These are phyloP conservation scores for Starmera dryadoides DNA, from an alignment of 805 yeast species.

Conservation along the genomic window DNA sequence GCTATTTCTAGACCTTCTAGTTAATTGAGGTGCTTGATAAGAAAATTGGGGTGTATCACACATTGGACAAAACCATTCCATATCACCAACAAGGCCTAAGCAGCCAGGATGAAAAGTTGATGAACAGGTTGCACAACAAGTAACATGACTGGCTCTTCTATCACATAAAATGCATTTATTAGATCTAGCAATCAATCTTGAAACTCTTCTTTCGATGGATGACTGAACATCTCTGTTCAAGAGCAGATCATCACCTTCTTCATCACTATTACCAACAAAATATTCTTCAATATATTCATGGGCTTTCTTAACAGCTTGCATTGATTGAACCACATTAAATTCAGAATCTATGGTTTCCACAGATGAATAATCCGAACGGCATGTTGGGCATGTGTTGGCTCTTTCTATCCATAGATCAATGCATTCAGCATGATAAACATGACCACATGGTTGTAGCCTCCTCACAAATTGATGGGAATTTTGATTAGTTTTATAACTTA, in stretches of 20 bases:
- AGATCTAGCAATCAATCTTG: constrained; percentile 13
- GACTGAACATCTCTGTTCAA: constrained; percentile 3
- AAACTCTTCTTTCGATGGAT: constrained; percentile 11
- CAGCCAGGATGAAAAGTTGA: constrained; percentile 34
- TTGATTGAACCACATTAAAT: constrained; percentile 8
- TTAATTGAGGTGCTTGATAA: constrained; percentile 11
- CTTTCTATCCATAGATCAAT: constrained; percentile 48
- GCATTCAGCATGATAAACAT: constrained; percentile 51
- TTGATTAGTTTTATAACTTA: constrained; percentile 8
- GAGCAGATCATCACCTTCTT: constrained; percentile 4
- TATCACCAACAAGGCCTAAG: constrained; percentile 23
- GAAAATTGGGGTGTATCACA: constrained; percentile 37
- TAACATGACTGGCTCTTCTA: constrained; percentile 8
- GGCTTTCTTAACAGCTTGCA: constrained; percentile 8
- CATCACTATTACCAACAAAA: constrained; percentile 8
- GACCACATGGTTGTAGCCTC: constrained; percentile 39
- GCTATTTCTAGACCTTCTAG: constrained; percentile 19
- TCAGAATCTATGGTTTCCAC: constrained; percentile 25
- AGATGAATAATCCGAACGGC: constrained; percentile 39
- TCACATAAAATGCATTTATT: constrained; percentile 19
- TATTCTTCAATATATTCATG: constrained; percentile 8
- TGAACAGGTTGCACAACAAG: constrained; percentile 26
- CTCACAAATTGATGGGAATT: constrained; percentile 17
- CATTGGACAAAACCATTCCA: constrained; percentile 43
- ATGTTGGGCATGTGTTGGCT: constrained; percentile 56